Evolutionary conservation across 192 early-diverging fungal genomes (phyloP), one percentile per base, ranked within the genome.

Genomic region (Rhizophagus clarus): DNA sequence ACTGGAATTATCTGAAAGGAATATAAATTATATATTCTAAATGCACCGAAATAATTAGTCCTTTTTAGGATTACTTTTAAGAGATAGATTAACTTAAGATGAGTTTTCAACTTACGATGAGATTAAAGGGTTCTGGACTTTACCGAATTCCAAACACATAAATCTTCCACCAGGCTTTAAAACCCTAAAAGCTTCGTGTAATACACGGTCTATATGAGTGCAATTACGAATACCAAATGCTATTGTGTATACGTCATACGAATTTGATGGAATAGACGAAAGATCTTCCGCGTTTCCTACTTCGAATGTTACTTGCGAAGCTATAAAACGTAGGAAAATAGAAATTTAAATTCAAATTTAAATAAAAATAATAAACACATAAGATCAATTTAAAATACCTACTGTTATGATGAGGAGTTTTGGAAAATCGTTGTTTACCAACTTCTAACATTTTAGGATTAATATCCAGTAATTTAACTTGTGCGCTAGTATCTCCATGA

Each of bases 161-260:
- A 99, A 97, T 11, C 97, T 91, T 60, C 98, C 98, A 9, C 98
- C 98, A 3, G 94, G 95, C 87, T 96, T 97, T 51, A 99, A 88
- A 11, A 98, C 96, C 61, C 98, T 90, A 85, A 94, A 93, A 1
- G 98, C 98, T 85, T 99, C 95, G 69, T 82, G 83, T 37, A 99
- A 85, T 2, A 97, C 98, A 14, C 84, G 87, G 77, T 98, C 96
- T 28, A 96, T 88, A 76, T 97, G 94, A 2, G 98, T 98, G 85
- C 95, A 97, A 85, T 99, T 99, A 79, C 97, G 91, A 80, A 99
- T 99, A 26, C 98, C 98, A 87, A 98, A 98, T 29, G 98, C 96
- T 75, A 99, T 99, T 3, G 97, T 96, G 82, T 97, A 99, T 1
- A 92, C 93, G 82, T 99, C 98, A 66, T 96, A 90, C 15, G 93